These are phyloP conservation scores for Epichloe aotearoae DNA, from an alignment of 2,329 filamentous ascomycete genomes.

Conservation along the genomic window DNA sequence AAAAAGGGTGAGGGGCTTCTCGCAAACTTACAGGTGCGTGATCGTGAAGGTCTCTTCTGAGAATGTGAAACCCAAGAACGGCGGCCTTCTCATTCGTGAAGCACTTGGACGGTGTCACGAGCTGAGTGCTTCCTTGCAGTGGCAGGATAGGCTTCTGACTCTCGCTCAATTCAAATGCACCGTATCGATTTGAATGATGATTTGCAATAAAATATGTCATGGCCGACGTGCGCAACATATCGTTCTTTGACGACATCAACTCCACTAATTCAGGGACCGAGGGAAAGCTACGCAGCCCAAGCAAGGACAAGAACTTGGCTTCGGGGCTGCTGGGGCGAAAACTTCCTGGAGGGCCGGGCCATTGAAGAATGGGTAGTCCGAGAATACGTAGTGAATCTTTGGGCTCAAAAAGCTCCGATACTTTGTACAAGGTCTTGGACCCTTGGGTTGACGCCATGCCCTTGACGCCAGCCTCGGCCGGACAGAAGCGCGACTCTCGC, in stretches of 20 bases:
- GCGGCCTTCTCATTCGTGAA: conserved; percentile 69
- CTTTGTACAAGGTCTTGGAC: conserved; percentile 47
- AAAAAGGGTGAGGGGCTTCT: accelerated
- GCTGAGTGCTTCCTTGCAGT: conserved; percentile 50
- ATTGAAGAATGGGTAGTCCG: conserved; percentile 64
- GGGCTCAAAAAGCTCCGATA: conserved; percentile 73
- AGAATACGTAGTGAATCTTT: conserved; percentile 56
- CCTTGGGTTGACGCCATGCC: conserved; percentile 41
- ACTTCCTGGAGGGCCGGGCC: conserved; percentile 54
- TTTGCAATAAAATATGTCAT: conserved; percentile 75
- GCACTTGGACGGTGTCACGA: conserved; percentile 63
- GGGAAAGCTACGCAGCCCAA: conserved; percentile 60
- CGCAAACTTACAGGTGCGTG: conserved; percentile 46
- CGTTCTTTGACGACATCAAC: conserved; percentile 56
- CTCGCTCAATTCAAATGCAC: conserved; percentile 42
- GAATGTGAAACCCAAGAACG: conserved; percentile 67
- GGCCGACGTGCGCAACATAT: conserved; percentile 49
- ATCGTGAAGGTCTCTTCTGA: conserved; percentile 60
- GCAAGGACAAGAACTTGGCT: conserved; percentile 54
- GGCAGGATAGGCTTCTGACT: conserved; percentile 55
- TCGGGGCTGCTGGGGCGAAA: conserved; percentile 56
- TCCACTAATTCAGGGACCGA: conserved; percentile 60
- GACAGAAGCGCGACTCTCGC: conserved; percentile 66
- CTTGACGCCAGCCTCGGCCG: conserved; percentile 52
- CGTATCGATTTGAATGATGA: conserved; percentile 67